Conservation (phyloP, 1,284 basidiomycete species). For the Rhodotorula sp. region DNA sequence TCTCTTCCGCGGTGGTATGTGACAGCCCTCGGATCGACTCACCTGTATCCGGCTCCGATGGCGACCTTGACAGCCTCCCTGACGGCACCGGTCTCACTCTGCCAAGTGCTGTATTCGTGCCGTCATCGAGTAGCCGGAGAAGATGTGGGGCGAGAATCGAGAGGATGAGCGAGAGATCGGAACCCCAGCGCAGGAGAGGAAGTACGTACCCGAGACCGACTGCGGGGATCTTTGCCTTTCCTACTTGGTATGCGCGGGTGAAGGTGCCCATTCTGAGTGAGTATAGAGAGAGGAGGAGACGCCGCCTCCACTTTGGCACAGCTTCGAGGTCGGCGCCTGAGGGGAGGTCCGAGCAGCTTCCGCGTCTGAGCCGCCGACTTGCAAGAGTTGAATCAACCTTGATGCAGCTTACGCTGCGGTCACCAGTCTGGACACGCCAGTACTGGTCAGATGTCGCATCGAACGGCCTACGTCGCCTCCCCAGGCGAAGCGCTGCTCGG, state of each 20-base stretch:
- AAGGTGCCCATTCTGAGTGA: slow-evolving; percentile 6
- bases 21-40: background rate
- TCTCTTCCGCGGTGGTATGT: no score
- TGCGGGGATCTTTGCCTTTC: slow-evolving; percentile 40
- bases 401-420: no score
- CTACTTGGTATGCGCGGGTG: slow-evolving; percentile 27
- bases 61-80: slow-evolving; percentile 37
- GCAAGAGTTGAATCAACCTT: no score
- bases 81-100: slow-evolving; percentile 38
- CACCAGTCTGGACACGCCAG: no score
- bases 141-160: background rate
- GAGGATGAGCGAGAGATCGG: background rate
- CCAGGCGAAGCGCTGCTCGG: background rate
- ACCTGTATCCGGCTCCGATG: slow-evolving; percentile 37
- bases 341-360: no score
- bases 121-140: background rate
- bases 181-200: background rate
- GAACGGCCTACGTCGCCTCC: background rate
- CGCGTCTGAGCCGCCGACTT: no score
- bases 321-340: no score
- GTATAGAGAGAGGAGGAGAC: background rate
- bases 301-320: no score
- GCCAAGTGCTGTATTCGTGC: slow-evolving; percentile 17
- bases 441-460: background rate
- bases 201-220: slow-evolving; percentile 40